phyloP scores from a whole-genome alignment of 2,329 filamentous ascomycete genomes.

The Pseudophaeomoniella oleicola region DNA sequence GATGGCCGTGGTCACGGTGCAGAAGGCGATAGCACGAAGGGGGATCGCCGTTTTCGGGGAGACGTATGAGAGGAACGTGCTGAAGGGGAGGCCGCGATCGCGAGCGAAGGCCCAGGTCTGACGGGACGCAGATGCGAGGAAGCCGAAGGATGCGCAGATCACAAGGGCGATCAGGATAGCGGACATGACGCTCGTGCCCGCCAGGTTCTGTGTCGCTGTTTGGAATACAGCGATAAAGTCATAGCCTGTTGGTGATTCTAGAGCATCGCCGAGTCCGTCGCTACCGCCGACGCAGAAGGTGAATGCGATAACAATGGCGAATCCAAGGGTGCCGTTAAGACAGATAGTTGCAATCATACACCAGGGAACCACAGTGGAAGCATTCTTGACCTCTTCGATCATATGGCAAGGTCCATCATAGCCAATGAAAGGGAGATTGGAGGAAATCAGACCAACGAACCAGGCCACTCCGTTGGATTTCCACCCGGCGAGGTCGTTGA shows the following conservation, averaged over 20 bases:
- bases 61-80: slow-evolving; percentile 3
- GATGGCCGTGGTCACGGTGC: slow-evolving; percentile 29
- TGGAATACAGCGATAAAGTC: slow-evolving; percentile 24
- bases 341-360: slow-evolving; percentile 20
- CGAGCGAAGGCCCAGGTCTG: slow-evolving; percentile 27
- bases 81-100: slow-evolving; percentile 23
- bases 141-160: slow-evolving; percentile 16
- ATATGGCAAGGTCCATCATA: slow-evolving; percentile 13
- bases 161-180: slow-evolving; percentile 18
- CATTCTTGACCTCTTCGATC: slow-evolving; percentile 24
- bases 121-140: slow-evolving; percentile 22
- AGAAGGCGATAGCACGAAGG: slow-evolving; percentile 20
- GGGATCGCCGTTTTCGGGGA: neutral
- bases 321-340: slow-evolving; percentile 21
- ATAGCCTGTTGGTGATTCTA: slow-evolving; percentile 18
- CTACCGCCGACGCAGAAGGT: slow-evolving; percentile 22
- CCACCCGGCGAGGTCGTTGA: slow-evolving; percentile 26
- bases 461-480: slow-evolving; percentile 12
- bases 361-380: slow-evolving; percentile 19
- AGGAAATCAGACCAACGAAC: slow-evolving; percentile 13
- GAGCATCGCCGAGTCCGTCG: slow-evolving; percentile 18
- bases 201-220: slow-evolving; percentile 16
- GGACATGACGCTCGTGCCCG: slow-evolving; percentile 18
- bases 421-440: slow-evolving; percentile 9
- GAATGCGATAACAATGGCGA: slow-evolving; percentile 20